Evolutionary conservation across 441 rosid genomes (phyloP), one percentile per base, ranked within the genome.

Genomic region (Croton setiger): DNA sequence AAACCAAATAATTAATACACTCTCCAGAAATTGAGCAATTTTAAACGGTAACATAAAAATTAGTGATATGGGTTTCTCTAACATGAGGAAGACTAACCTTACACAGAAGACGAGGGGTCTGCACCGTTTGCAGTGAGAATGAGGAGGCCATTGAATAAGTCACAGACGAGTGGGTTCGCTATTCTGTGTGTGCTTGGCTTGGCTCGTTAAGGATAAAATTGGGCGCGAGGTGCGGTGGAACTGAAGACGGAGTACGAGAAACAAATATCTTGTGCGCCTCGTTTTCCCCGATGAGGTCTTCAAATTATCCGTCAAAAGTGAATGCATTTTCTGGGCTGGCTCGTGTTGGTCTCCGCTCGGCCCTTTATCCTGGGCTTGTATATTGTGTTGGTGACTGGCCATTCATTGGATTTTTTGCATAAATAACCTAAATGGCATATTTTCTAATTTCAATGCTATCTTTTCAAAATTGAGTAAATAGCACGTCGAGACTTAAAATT

Each of bases 91-190:
- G 27, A n/a, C 65, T 66, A 61, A 85, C 95, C 89, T 77, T 87
- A 70, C 72, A 73, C 41, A 71, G 23, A 70, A 80, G 68, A 72
- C 67, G 68, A 67, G 85, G 81, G 62, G 70, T 43, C 65, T 81
- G 81, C 47, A 82, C 73, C 82, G 71, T 71, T 74, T 86, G 87
- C 78, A 80, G 69, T 18, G 87, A 77, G 73, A 82, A 80, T 10
- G 75, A n/a, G 49, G 86, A 78, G 39, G 90, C 88, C 90, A 84
- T 84, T 69, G 54, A 18, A 61, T 41, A 41, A 21, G 23, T 14
- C 45, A 4, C 35, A 11, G 4, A 27, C n/a, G n/a, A 17, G 7
- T 37, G 41, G 4, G 41, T 37, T 8, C 41, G 4, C 7, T 37
- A 15, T 45, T 45, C 12, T 45, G 4, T 20, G 0, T 53, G 3